These are phyloP conservation scores for Erodium chrysanthum DNA, from an alignment of 441 rosid species.

Conservation along the genomic window DNA sequence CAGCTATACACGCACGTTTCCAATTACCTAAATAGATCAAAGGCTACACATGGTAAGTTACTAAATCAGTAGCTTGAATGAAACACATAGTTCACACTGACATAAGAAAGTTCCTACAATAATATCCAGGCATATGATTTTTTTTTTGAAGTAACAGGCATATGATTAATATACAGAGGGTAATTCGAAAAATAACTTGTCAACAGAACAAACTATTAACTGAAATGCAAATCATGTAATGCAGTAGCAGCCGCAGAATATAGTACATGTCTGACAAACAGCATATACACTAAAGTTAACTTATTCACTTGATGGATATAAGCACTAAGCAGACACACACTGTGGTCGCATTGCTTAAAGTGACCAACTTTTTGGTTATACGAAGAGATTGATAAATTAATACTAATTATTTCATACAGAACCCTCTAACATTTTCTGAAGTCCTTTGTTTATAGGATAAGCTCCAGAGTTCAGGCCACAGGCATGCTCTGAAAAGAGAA, in stretches of 20 bases:
- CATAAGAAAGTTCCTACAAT: conserved; percentile 10
- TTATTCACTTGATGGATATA: conserved; percentile 1
- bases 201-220: background rate
- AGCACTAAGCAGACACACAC: background rate
- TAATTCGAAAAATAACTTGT: background rate
- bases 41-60: conserved; percentile 31
- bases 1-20: conserved; percentile 72
- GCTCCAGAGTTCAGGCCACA: background rate
- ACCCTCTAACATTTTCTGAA: background rate
- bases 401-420: background rate
- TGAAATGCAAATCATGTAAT: conserved; percentile 3
- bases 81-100: conserved; percentile 20
- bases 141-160: no score
- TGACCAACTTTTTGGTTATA: background rate
- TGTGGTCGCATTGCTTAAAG: background rate
- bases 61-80: conserved; percentile 23
- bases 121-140: background rate
- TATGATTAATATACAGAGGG: background rate
- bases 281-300: background rate
- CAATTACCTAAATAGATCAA: conserved; percentile 68
- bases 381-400: background rate
- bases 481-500: background rate
- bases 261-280: background rate
- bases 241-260: conserved; percentile 5
- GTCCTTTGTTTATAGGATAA: background rate